Conservation (phyloP, 2,329 filamentous ascomycete species). For the Parastagonospora avenae region DNA sequence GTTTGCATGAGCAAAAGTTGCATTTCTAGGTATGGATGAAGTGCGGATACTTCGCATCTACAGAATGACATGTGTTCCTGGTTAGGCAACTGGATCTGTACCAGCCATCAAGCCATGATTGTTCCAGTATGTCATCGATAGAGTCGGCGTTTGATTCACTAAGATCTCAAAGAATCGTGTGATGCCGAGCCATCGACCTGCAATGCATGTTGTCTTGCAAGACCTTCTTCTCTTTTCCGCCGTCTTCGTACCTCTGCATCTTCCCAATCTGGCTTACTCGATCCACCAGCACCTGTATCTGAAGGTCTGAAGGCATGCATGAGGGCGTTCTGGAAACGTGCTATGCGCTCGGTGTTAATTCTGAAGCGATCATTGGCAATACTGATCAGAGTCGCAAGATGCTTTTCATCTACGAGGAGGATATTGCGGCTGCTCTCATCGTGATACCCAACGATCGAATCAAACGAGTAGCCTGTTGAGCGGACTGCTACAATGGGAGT, state of each 20-base stretch:
- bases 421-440: slow-evolving; percentile 48
- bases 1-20: too few relatives aligned
- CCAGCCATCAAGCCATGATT: too few relatives aligned
- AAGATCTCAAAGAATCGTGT: background rate
- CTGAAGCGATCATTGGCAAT: slow-evolving; percentile 77
- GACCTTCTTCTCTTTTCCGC: slow-evolving; percentile 50
- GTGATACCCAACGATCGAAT: slow-evolving; percentile 74
- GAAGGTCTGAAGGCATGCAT: slow-evolving; percentile 27
- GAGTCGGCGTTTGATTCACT: background rate
- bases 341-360: slow-evolving; percentile 71
- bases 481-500: slow-evolving; percentile 84
- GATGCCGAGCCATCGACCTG: slow-evolving; percentile 4
- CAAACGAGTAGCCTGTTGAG: slow-evolving; percentile 79
- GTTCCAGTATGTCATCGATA: slow-evolving; percentile 3
- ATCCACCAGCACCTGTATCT: background rate
- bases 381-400: slow-evolving; percentile 69
- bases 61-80: too few relatives aligned
- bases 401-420: slow-evolving; percentile 64
- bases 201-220: slow-evolving; percentile 56
- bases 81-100: too few relatives aligned
- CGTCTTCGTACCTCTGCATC: slow-evolving; percentile 44
- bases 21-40: background rate
- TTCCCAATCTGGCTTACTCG: slow-evolving; percentile 46
- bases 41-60: background rate
- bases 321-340: slow-evolving; percentile 65